These are phyloP conservation scores for Chytriomyces confervae DNA, from an alignment of 192 early-diverging fungal species.

Conservation along the genomic window DNA sequence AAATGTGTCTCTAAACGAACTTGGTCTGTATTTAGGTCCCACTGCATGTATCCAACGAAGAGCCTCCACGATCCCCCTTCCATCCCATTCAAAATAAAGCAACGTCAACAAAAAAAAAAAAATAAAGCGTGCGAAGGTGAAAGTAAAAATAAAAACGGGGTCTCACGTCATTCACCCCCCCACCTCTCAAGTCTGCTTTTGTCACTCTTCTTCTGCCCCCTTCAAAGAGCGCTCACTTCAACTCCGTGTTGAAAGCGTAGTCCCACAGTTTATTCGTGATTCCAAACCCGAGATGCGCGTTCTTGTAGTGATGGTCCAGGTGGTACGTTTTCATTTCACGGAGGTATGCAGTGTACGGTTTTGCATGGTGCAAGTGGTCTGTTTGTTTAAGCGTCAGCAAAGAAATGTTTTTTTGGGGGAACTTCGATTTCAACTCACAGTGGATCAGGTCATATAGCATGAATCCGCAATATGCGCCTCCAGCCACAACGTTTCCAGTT, in stretches of 20 bases:
- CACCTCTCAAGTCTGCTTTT: too few species aligned
- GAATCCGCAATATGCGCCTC: constrained; percentile 82
- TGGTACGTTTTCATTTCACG: constrained; percentile 93
- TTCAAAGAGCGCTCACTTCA: constrained; percentile 53
- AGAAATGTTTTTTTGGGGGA: not conserved
- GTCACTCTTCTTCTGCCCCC: too few species aligned
- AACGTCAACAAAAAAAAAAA: too few species aligned
- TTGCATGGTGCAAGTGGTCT: constrained; percentile 92
- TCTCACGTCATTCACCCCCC: too few species aligned
- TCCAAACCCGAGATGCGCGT: constrained; percentile 78
- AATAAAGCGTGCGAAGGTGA: too few species aligned
- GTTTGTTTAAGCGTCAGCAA: not conserved
- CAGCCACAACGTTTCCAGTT: constrained; percentile 71
- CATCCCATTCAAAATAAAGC: too few species aligned
- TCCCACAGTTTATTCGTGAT: constrained; percentile 94
- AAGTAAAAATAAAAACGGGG: too few species aligned
- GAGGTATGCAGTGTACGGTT: constrained; percentile 72
- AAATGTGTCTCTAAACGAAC: too few species aligned
- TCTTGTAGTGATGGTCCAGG: constrained; percentile 89
- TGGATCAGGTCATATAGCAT: constrained; percentile 90
- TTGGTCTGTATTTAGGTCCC: too few species aligned
- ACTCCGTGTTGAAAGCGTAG: constrained; percentile 71
- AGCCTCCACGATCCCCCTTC: too few species aligned
- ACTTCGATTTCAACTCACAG: constrained; percentile 50
- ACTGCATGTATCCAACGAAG: too few species aligned